Percentiles rank a stretch among this genome's conserved stretches.
Conservation (phyloP, 768 basidiomycete genomes). For the Trametes maxima region DNA sequence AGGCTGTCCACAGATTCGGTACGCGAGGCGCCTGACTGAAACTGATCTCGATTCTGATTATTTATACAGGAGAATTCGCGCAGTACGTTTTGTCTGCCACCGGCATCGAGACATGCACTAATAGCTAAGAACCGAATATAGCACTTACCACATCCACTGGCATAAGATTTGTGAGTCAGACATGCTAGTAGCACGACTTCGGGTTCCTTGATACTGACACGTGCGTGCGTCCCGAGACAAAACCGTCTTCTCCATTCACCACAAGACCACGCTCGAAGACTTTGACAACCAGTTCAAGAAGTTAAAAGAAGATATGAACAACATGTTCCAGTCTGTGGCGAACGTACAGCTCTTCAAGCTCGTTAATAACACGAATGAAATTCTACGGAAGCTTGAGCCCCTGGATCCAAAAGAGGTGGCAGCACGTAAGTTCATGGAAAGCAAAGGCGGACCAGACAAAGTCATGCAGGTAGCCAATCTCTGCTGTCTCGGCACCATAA, state of each 20-base stretch:
- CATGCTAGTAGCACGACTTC: too few relatives aligned
- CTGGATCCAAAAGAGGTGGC: neutral
- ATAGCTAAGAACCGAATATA: neutral
- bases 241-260: neutral
- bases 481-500: neutral
- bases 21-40: too few relatives aligned
- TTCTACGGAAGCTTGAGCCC: neutral
- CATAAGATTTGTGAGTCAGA: constrained; percentile 1
- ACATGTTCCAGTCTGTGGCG: neutral
- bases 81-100: neutral
- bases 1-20: neutral
- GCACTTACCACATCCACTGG: neutral
- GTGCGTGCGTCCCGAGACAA: constrained; percentile 7
- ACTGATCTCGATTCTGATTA: too few relatives aligned
- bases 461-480: neutral
- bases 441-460: constrained; percentile 1
- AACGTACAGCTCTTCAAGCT: neutral
- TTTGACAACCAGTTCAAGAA: neutral
- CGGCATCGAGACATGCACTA: too few relatives aligned
- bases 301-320: neutral
- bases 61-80: neutral
- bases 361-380: neutral
- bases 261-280: neutral
- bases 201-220: neutral
- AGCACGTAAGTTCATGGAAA: neutral